A percentile compares a stretch with the other conserved stretches of the same genome.
phyloP scores from a whole-genome alignment of 1,284 basidiomycete species.

The Cutaneotrichosporon curvatum region DNA sequence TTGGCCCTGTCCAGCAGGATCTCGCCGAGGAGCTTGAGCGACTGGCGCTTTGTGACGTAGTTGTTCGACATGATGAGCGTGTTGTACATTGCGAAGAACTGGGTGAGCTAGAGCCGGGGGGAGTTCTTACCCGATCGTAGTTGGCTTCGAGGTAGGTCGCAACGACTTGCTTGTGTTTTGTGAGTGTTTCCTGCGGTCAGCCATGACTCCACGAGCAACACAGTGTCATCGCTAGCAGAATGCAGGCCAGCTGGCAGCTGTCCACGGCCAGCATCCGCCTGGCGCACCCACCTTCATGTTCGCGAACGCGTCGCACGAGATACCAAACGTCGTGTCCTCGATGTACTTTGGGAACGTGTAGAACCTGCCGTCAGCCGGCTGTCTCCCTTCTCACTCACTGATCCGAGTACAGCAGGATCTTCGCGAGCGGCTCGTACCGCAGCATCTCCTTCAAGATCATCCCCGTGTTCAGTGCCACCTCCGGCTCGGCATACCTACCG shows the following conservation, averaged over 20 bases:
- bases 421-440: conserved; percentile 81
- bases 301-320: conserved; percentile 94
- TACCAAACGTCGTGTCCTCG: conserved; percentile 94
- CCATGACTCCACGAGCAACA: background rate
- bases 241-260: no score
- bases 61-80: conserved; percentile 86
- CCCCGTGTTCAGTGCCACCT: conserved; percentile 92
- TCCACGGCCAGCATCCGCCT: no score
- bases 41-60: conserved; percentile 99
- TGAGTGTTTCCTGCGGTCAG: conserved; percentile 64
- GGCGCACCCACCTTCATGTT: conserved; percentile 70
- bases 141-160: conserved; percentile 92
- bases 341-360: conserved; percentile 96
- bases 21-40: conserved; percentile 94
- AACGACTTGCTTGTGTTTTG: conserved; percentile 94
- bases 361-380: conserved; percentile 61
- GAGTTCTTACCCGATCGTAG: conserved; percentile 72
- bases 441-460: conserved; percentile 98
- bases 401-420: conserved; percentile 85
- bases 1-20: conserved; percentile 95
- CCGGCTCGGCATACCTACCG: conserved; percentile 75
- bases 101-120: conserved; percentile 7
- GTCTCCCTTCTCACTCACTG: conserved; percentile 66
- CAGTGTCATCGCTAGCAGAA: background rate
- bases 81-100: conserved; percentile 95